Evolutionary conservation across 1,284 basidiomycete species (phyloP), one percentile per base, ranked within the genome.

Genomic region (Agroathelia rolfsii): DNA sequence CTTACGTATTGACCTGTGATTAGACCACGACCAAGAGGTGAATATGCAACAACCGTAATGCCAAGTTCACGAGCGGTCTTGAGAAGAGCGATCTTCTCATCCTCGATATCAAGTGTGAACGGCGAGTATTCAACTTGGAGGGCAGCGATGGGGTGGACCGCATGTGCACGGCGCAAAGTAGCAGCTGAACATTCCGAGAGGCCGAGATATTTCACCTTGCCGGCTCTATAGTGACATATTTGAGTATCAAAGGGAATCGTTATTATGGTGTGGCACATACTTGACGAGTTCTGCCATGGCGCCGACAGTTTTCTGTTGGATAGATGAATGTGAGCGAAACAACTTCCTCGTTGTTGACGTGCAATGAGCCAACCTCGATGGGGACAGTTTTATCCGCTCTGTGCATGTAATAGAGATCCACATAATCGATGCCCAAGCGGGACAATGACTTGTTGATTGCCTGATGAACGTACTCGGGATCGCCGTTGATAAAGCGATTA

Each of bases 71-170:
- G 51, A 0, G 56, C 56, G 1, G 59, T 49, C 24, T 55, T 45
- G 5, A 66, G 45, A 0, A 66, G 38, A 6, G 49, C 55, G 26
- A 61, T 49, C 42, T 62, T 52, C 24, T 47, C 45, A 32, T 55
- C 50, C 48, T 66, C 64, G 43, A 62, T 58, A 36, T 62, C 60
- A 20, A 64, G 51, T 9, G 58, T 58, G 52, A 67, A 72, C 0
- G 71, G 66, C 9, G 63, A 67, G 44, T 62, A 66, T 42, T 74
- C 72, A 22, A 69, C 52, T 42, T 75, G 67, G 10, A 73, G 44
- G 5, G 64, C 68, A 7, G 62, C 47, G 39, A 75, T 62, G 6
- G 64, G 63, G 35, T 62, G 58, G 3, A 66, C 55, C 9, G 59
- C 60, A 36, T 65, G 59, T 3, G 73, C 73, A 28, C 69, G 66